Evolutionary conservation across 441 rosid species (phyloP).

Genomic region (Metrosideros polymorpha): DNA sequence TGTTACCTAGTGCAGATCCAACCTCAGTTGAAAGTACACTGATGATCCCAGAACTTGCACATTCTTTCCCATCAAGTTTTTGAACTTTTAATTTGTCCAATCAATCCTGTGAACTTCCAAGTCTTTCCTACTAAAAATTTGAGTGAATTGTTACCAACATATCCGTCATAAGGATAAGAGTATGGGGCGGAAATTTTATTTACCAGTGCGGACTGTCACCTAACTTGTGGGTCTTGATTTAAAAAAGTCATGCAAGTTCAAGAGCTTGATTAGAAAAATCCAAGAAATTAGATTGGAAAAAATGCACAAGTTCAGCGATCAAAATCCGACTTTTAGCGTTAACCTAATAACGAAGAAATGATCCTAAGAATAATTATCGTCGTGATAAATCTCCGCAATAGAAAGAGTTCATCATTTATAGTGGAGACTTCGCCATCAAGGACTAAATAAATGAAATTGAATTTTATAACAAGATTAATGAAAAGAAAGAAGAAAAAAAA

Average conservation of each 20-base stretch:
- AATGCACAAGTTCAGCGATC: neutral
- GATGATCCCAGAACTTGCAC: neutral
- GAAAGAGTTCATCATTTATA: neutral
- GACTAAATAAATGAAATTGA: neutral
- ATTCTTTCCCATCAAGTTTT: neutral
- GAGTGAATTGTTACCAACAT: neutral
- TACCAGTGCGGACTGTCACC: neutral
- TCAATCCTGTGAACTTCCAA: neutral
- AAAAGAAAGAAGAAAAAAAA: neutral
- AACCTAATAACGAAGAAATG: neutral
- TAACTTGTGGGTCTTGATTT: neutral
- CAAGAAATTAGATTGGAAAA: neutral
- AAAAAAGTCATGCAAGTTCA: neutral
- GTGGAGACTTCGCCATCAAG: neutral
- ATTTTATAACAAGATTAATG: neutral
- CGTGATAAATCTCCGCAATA: neutral
- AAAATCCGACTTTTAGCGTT: neutral
- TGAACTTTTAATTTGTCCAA: neutral
- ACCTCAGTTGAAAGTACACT: neutral
- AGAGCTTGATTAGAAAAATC: neutral
- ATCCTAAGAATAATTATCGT: neutral
- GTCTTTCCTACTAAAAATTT: neutral
- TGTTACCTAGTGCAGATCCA: neutral
- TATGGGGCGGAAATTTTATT: neutral
- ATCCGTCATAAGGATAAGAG: neutral